These are phyloP conservation scores for Cercospora zeina DNA, from an alignment of 2,329 filamentous ascomycete genomes.

Conservation along the genomic window DNA sequence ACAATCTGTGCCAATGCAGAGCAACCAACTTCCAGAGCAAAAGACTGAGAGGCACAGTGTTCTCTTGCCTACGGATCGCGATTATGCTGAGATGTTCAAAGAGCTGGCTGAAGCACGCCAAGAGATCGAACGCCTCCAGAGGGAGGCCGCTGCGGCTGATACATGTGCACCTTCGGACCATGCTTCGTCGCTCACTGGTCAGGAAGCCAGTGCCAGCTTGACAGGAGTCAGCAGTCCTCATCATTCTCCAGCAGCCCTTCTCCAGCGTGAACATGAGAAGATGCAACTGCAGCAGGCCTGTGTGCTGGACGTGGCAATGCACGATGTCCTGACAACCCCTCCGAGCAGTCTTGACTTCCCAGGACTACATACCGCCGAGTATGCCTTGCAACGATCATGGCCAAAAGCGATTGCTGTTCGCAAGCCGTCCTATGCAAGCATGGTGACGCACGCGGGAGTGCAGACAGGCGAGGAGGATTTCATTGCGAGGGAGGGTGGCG, in stretches of 20 bases:
- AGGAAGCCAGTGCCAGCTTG: background rate
- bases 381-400: background rate
- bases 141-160: background rate
- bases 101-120: background rate
- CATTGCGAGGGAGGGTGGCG: background rate
- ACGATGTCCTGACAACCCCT: slow-evolving; percentile 10
- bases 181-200: background rate
- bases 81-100: background rate
- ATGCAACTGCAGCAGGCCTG: slow-evolving; percentile 3
- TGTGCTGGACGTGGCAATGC: background rate
- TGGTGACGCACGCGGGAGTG: slow-evolving; percentile 1
- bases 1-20: background rate
- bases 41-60: too few relatives aligned
- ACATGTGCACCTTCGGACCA: background rate
- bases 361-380: background rate
- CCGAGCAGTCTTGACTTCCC: slow-evolving; percentile 30
- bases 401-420: background rate
- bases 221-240: background rate
- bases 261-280: slow-evolving; percentile 12
- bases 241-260: slow-evolving; percentile 5
- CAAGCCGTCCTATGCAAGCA: slow-evolving; percentile 27
- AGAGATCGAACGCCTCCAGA: background rate
- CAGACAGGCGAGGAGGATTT: background rate
- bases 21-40: background rate
- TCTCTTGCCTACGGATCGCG: background rate